phyloP scores from a whole-genome alignment of 2,329 filamentous ascomycete species.

The Capronia epimyces region DNA sequence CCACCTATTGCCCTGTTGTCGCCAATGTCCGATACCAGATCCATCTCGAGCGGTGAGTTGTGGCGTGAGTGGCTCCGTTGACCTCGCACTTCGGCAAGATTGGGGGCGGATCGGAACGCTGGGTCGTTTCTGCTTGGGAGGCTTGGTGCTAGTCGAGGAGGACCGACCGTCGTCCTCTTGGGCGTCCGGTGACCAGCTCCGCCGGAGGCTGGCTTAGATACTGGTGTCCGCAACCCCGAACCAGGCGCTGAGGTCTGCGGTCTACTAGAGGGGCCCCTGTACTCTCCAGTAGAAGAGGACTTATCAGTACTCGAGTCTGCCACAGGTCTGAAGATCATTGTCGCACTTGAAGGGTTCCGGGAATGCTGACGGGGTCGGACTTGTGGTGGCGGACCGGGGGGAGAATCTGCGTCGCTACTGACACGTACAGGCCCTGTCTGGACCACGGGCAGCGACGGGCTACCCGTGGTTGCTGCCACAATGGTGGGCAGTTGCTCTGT shows the following conservation, averaged over 20 bases:
- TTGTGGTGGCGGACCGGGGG: conserved; percentile 4
- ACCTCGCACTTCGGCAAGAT: conserved; percentile 48
- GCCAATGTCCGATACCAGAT: conserved; percentile 67
- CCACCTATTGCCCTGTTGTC: conserved; percentile 57
- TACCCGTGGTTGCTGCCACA: neutral
- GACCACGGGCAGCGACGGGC: neutral
- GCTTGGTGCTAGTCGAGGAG: conserved; percentile 52
- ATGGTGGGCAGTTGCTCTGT: neutral
- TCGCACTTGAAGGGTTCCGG: conserved; percentile 73
- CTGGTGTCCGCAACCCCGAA: conserved; percentile 27
- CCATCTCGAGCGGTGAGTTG: conserved; percentile 64
- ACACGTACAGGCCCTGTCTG: neutral
- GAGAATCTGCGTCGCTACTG: conserved; percentile 6
- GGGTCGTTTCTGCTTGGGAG: conserved; percentile 46
- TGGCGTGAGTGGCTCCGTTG: conserved; percentile 32
- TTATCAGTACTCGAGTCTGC: conserved; percentile 28
- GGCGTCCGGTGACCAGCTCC: conserved; percentile 39
- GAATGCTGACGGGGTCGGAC: conserved; percentile 49
- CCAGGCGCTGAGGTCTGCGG: conserved; percentile 24
- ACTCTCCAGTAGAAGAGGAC: conserved; percentile 10
- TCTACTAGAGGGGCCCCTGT: neutral
- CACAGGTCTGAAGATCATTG: conserved; percentile 75
- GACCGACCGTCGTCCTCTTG: conserved; percentile 35
- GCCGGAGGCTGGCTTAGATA: conserved; percentile 18
- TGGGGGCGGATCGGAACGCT: conserved; percentile 51